Percentiles rank a stretch among this genome's conserved stretches.
Evolutionary conservation across 352 stramenopile genomes (phyloP).

Genomic region (Heterotrichella gracilis): DNA sequence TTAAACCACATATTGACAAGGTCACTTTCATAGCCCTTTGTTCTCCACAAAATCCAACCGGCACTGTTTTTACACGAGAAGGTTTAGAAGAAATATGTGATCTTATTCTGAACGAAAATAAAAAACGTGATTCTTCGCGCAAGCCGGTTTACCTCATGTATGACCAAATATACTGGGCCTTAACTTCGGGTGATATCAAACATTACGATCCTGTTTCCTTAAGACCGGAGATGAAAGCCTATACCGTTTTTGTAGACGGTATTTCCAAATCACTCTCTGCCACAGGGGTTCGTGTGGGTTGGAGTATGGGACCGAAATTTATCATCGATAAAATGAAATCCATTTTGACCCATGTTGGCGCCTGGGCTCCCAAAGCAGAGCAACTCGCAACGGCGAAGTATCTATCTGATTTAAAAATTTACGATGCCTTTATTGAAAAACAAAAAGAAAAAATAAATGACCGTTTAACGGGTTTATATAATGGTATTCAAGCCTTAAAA

Average conservation of each 20-base stretch:
- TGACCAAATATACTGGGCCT: neutral
- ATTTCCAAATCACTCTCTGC: neutral
- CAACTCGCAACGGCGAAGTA: neutral
- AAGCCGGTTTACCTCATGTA: constrained; percentile 3
- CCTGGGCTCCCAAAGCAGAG: neutral
- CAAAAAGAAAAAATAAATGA: neutral
- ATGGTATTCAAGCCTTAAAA: neutral
- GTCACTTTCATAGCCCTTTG: neutral
- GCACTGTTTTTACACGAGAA: neutral
- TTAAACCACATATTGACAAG: constrained; percentile 9
- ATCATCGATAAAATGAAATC: neutral
- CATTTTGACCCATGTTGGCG: neutral
- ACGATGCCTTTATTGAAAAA: neutral
- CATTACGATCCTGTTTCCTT: neutral
- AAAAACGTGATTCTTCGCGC: neutral
- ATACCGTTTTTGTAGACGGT: neutral
- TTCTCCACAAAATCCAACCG: neutral
- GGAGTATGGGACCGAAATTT: neutral
- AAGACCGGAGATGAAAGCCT: neutral
- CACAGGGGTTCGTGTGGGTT: neutral
- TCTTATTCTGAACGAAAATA: constrained; percentile 6
- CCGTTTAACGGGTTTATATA: neutral
- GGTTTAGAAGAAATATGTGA: neutral
- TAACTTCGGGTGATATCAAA: neutral
- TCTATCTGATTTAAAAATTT: neutral